Percentiles rank a stretch among this genome's conserved stretches.
These are phyloP conservation scores for Petasospora fabianii DNA, from an alignment of 1,139 yeast species.

Conservation along the genomic window DNA sequence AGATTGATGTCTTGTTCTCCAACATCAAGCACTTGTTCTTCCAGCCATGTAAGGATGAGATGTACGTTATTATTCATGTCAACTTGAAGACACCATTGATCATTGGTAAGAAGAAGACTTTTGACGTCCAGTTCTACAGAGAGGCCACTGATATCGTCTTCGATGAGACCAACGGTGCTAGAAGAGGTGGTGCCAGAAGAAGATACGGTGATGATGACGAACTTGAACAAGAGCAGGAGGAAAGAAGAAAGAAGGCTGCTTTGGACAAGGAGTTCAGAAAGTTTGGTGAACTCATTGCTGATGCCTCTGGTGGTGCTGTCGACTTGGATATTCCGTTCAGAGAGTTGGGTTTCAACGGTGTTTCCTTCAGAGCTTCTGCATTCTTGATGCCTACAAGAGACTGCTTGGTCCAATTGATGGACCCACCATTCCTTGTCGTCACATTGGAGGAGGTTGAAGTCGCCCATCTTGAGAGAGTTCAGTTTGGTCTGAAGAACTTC, in stretches of 20 bases:
- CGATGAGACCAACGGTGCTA: constrained; percentile 95
- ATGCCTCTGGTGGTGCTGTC: constrained; percentile 73
- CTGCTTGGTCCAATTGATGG: constrained; percentile 89
- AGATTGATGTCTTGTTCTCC: constrained; percentile 82
- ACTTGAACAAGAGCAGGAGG: constrained; percentile 97
- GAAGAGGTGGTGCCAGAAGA: constrained; percentile 56
- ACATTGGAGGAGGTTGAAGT: constrained; percentile 90
- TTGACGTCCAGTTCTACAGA: constrained; percentile 92
- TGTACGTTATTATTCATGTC: constrained; percentile 88
- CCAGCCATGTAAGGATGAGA: constrained; percentile 94
- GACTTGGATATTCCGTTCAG: constrained; percentile 94
- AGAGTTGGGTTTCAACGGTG: constrained; percentile 97
- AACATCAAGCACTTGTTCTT: constrained; percentile 91
- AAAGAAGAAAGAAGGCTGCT: constrained; percentile 84
- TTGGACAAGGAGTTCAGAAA: constrained; percentile 88
- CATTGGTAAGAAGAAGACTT: constrained; percentile 94
- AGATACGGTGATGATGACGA: constrained; percentile 98
- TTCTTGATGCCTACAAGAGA: constrained; percentile 97
- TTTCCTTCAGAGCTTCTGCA: constrained; percentile 91
- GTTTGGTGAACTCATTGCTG: constrained; percentile 89
- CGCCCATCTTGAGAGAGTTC: constrained; percentile 95
- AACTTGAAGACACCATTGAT: constrained; percentile 90
- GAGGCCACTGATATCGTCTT: constrained; percentile 96
- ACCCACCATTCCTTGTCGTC: constrained; percentile 91
- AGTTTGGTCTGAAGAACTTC: constrained; percentile 93